Evolutionary conservation across 2,329 filamentous ascomycete genomes (phyloP).

Genomic region (Arthrobotrys sinensis): DNA sequence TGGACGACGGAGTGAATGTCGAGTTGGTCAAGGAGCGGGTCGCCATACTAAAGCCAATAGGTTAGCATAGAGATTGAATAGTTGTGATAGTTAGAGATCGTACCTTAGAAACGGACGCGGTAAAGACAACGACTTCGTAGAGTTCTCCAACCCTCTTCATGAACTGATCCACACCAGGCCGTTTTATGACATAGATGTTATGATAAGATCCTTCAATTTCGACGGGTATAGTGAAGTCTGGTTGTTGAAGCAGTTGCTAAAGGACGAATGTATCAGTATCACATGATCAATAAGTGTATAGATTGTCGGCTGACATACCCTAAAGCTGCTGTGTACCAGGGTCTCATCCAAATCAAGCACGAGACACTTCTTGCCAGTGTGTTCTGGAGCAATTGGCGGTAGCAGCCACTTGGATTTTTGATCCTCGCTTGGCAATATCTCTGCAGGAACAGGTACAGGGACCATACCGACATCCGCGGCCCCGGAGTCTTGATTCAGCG

Average conservation of each 20-base stretch:
- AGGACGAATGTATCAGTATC: conserved; percentile 25
- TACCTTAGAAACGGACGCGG: conserved; percentile 97
- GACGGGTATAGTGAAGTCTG: conserved; percentile 98
- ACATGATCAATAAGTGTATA: background rate
- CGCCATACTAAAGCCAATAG: conserved; percentile 79
- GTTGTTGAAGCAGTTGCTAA: conserved; percentile 90
- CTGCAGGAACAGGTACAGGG: conserved; percentile 45
- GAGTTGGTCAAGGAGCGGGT: conserved; percentile 93
- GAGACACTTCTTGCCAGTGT: conserved; percentile 91
- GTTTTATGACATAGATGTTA: conserved; percentile 99
- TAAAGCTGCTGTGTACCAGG: conserved; percentile 97
- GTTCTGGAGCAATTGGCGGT: conserved; percentile 83
- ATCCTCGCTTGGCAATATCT: conserved; percentile 54
- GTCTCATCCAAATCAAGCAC: conserved; percentile 97
- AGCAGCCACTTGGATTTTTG: conserved; percentile 76
- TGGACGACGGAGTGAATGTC: conserved; percentile 98
- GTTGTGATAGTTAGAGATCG: conserved; percentile 28
- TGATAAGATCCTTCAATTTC: conserved; percentile 99
- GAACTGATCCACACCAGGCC: conserved; percentile 97
- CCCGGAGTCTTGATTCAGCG: conserved; percentile 33
- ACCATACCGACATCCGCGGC: conserved; percentile 55
- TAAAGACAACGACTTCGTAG: conserved; percentile 99
- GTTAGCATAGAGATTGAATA: conserved; percentile 57
- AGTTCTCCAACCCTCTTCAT: conserved; percentile 98
- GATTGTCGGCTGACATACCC: conserved; percentile 73